Base-by-base conservation (phyloP, 257 asterid genomes). In the Mentha longifolia region DNA sequence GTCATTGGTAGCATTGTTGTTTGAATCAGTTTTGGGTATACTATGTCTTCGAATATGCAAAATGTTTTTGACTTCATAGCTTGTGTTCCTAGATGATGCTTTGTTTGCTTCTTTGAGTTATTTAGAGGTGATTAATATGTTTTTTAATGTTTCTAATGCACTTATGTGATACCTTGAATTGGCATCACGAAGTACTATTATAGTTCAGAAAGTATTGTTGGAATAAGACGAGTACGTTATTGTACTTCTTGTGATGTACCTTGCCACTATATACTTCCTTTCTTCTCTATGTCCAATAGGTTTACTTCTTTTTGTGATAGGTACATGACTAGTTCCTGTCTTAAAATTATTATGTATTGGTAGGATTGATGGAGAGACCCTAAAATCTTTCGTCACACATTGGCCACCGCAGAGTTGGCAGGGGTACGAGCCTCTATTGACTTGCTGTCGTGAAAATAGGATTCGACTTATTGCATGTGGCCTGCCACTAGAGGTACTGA, bases 361-460 rank as follows among this genome's bases (percentile, higher is more conserved):
- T 88, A 93, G 98, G 87, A 91, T 91, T 57, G 86, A 84, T 62
- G 95, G 86, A 62, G 93, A 89, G 63, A 74, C 71, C 52, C 85
- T 93, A 22, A 89, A 91, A 74, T 82, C 96, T 72, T 81, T 79
- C 52, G 92, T 91, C 61, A 62, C 85, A 39, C 88, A 87, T 67
- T 93, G 98, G 98, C 80, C 98, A 68, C 71, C 89, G 51, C 82
- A 86, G 70, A 83, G 83, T 20, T 93, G 97, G 97, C 91, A 89
- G 85, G 97, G 91, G 71, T 91, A 91, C 15, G 97, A 91, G 75
- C 98, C 94, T 74, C 83, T 93, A 31, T 78, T 90, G 65, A 82
- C 75, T 70, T 89, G 87, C 76, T 91, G 97, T 79, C 87, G 85
- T 9, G 92, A 87, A 58, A 91, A 89, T 77, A 94, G 89, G 63